Evolutionary conservation across 1,284 basidiomycete genomes (phyloP).

Genomic region (Pseudozyma sp.): DNA sequence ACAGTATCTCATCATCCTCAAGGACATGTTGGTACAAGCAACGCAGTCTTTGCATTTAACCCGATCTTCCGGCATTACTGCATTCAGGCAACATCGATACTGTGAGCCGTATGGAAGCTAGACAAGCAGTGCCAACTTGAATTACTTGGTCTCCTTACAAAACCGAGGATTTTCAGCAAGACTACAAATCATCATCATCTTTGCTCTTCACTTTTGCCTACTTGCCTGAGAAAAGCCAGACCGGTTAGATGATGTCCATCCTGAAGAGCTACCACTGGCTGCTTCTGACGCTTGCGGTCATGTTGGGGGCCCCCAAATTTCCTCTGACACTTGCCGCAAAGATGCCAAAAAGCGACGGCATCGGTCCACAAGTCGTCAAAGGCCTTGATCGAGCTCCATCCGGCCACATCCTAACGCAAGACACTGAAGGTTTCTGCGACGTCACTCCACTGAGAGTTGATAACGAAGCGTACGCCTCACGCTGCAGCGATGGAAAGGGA

Average conservation of each 20-base stretch:
- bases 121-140: too few species aligned
- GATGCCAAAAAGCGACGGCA: background rate
- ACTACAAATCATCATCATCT: too few species aligned
- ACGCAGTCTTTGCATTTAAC: too few species aligned
- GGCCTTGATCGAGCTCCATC: conserved; percentile 1
- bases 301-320: background rate
- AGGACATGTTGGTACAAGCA: too few species aligned
- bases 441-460: conserved; percentile 10
- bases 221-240: too few species aligned
- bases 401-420: background rate
- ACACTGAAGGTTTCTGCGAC: background rate
- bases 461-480: background rate
- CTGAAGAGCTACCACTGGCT: background rate
- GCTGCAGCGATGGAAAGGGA: background rate
- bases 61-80: too few species aligned
- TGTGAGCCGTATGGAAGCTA: too few species aligned
- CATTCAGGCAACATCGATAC: too few species aligned
- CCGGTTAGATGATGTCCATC: background rate
- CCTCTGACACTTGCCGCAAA: background rate
- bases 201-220: too few species aligned
- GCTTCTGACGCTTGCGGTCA: conserved; percentile 2
- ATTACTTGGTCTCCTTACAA: too few species aligned
- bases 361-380: conserved; percentile 5
- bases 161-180: too few species aligned
- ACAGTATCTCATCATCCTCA: too few species aligned